Percentiles rank a stretch among this genome's conserved stretches.
These are phyloP conservation scores for Cinnamomum chago DNA, from an alignment of 164 flowering plant species.

Conservation along the genomic window DNA sequence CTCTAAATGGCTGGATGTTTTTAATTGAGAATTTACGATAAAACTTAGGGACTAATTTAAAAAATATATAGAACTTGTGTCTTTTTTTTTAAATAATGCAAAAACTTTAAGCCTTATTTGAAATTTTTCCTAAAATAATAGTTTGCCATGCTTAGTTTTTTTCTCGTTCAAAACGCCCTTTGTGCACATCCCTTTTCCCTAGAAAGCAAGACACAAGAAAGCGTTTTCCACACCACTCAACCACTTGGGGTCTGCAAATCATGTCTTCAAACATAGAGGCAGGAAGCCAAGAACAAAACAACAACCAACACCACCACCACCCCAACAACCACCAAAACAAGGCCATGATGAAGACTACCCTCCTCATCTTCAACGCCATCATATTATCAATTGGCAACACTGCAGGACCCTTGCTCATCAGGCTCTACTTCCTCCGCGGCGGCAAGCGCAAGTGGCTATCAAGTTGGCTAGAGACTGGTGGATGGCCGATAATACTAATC, in stretches of 20 bases:
- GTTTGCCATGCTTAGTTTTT: too few relatives aligned
- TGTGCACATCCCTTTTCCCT: too few relatives aligned
- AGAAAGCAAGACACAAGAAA: too few relatives aligned
- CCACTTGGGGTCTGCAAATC: neutral
- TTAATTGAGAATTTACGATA: too few relatives aligned
- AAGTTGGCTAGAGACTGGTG: conserved; percentile 47
- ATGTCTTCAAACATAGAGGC: neutral
- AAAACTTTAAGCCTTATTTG: too few relatives aligned
- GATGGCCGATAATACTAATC: conserved; percentile 46
- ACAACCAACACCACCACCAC: too few relatives aligned
- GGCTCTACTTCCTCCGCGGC: conserved; percentile 61
- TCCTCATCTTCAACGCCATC: conserved; percentile 23
- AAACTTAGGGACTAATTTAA: too few relatives aligned
- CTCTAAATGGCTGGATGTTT: too few relatives aligned
- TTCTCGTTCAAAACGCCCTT: too few relatives aligned
- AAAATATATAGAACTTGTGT: too few relatives aligned
- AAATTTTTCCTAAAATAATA: too few relatives aligned
- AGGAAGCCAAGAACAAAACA: neutral
- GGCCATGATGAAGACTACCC: conserved; percentile 2
- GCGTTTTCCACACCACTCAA: neutral
- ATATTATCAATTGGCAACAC: conserved; percentile 37
- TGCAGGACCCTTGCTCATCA: conserved; percentile 48
- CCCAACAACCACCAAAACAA: neutral
- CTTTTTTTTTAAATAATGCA: too few relatives aligned
- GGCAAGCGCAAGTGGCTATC: conserved; percentile 37